These are phyloP conservation scores for Coniochaeta prunicola DNA, from an alignment of 2,329 filamentous ascomycete genomes.

Conservation along the genomic window DNA sequence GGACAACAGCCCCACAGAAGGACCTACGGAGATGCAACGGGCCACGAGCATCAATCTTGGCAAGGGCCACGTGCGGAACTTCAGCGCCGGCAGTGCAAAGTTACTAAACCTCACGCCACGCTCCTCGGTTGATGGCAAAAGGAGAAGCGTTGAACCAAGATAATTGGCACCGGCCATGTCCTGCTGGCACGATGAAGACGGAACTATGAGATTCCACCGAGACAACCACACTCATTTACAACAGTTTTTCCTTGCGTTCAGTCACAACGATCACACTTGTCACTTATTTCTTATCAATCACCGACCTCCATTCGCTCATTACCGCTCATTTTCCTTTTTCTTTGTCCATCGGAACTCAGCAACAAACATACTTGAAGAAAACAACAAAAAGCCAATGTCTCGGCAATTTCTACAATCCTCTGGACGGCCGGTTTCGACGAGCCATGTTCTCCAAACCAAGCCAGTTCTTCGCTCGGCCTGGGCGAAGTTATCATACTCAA, in stretches of 20 bases:
- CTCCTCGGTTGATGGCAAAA: constrained; percentile 42
- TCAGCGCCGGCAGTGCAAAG: constrained; percentile 72
- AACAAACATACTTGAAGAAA: not conserved
- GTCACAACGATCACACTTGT: not conserved
- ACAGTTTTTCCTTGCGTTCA: constrained; percentile 7
- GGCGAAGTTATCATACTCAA: not conserved
- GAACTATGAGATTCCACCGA: constrained; percentile 1
- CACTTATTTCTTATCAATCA: constrained; percentile 2
- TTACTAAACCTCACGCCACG: constrained; percentile 60
- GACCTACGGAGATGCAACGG: constrained; percentile 38
- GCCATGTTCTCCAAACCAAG: not conserved
- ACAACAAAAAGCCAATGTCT: not conserved
- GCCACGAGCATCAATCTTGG: constrained; percentile 66
- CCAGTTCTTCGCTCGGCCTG: not conserved
- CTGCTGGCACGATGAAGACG: not conserved
- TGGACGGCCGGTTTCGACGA: not conserved
- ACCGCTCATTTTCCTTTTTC: not conserved
- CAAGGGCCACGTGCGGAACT: constrained; percentile 58
- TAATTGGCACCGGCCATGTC: not conserved
- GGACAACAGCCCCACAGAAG: constrained; percentile 17
- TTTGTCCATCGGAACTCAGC: no score
- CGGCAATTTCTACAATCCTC: not conserved
- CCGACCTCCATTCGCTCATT: constrained; percentile 15
- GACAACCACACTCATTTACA: constrained; percentile 9
- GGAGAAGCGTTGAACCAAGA: constrained; percentile 17